Base-by-base conservation (phyloP, 176 grass and related monocot genomes). In the Aegilops umbellulata region DNA sequence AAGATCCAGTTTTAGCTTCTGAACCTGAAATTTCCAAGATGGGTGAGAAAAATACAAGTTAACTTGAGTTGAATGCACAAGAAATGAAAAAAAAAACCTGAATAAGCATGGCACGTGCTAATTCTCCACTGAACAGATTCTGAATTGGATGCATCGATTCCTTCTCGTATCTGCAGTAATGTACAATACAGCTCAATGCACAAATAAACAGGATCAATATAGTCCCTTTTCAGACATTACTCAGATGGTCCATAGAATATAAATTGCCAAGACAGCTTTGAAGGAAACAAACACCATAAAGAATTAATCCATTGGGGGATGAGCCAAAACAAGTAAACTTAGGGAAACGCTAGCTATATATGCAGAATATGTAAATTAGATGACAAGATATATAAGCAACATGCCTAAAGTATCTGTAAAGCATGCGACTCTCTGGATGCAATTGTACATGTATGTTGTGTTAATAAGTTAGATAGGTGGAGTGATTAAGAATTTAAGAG, bases 61-160 rank as follows among this genome's bases (percentile, higher is more conserved):
- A 29, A 78, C n/a, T 60, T 80, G 27, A 82, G 63, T 27, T 61
- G 64, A 64, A 71, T 64, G 35, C 14, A 83, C 35, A 87, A 36
- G 63, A 68, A 79, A 41, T 34, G 83, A 90, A 80, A 53, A 53
- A 16, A 2, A 65, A 12, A 85, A 98, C 96, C 96, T 98, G 92
- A 87, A 98, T 98, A 95, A 98, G 96, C 88, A 98, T 95, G 20
- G 90, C 92, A 86, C 88, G 84, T 89, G 86, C 96, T 89, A 98
- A 64, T 90, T 95, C 92, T 89, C 96, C 96, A 68, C 84, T 84
- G 11, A 94, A 77, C 36, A 98, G 44, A 83, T 94, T 95, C 77
- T 82, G 41, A 84, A 98, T 85, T 70, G 96, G 96, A 67, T 98
- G 90, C 68, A 88, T 80, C 41, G 90, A 57, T 88, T 98, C 96